Conservation (phyloP, 495 filamentous ascomycete genomes). For the Cladorrhinum samala region DNA sequence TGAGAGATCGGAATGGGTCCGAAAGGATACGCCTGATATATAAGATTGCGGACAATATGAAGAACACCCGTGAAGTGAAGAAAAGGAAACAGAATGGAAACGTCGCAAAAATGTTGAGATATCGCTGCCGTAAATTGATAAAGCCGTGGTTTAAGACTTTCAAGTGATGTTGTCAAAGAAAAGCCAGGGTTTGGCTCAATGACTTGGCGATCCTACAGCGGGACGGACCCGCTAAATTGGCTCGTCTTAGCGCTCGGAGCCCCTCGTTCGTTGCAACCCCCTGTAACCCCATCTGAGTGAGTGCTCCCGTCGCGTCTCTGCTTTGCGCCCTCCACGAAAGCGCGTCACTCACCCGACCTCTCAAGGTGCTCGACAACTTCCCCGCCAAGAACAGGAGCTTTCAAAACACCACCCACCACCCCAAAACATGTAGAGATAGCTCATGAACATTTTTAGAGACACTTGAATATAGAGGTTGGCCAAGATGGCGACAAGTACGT, state of each 20-base stretch:
- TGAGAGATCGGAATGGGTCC: constrained; percentile 30
- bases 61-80: too few species aligned
- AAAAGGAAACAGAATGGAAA: background rate
- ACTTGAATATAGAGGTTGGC: background rate
- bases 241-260: background rate
- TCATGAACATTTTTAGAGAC: background rate
- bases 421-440: background rate
- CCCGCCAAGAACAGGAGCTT: background rate
- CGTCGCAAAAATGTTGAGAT: background rate
- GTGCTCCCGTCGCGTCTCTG: constrained; percentile 1
- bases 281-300: background rate
- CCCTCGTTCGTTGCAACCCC: background rate
- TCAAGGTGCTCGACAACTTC: background rate
- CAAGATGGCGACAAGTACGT: constrained; percentile 5
- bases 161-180: too few species aligned
- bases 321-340: background rate
- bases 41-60: too few species aligned
- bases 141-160: too few species aligned
- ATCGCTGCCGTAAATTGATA: background rate
- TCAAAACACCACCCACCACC: background rate
- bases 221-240: constrained; percentile 1
- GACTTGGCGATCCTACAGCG: background rate
- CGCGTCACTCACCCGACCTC: background rate
- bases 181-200: too few species aligned
- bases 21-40: too few species aligned